Base-by-base conservation (phyloP, 2,329 filamentous ascomycete species). In the Penicillium hesseltinei region DNA sequence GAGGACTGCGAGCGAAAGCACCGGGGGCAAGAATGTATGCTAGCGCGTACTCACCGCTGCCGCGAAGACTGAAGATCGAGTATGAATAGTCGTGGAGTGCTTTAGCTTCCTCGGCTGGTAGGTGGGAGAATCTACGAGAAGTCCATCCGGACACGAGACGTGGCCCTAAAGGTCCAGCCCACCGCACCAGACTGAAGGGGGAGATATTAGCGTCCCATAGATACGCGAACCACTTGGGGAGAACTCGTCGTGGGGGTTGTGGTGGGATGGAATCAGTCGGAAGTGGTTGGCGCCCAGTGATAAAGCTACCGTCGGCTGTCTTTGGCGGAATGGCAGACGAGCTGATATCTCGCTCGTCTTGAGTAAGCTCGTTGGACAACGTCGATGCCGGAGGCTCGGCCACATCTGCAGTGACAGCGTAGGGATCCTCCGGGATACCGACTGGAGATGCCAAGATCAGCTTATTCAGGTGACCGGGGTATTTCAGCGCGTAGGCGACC, bases 171-270 rank as follows among this genome's bases (percentile, higher is more conserved):
- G 94, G 94, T 0, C 94, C 94, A 1, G 91, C 83, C 81, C 92
- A 88, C 58, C 94, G 89, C 15, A 99, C 86, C 48, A 99, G 80
- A 63, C 88, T 93, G 75, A 99, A 99, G 7, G 94, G 94, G 0
- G 92, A 97, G 62, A 97, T 86, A 71, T 99, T 99, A 65, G 92
- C 90, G 65, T 99, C 94, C 94, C 94, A 99, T 5, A 99, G 84
- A 77, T 92, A 97, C 55, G 88, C 87, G 21, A 97, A 80, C 92
- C 93, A 97, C 73, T 88, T 87, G 0, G 92, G 91, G 3, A 94
- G 75, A 2, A 87, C 88, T 15, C 82, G 78, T 21, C 82, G 78
- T 0, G 84, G 83, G 0, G 82, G 74, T 19, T 64, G 78, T 0
- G 82, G 74, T n/a, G 64, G 78, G 74, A 76, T 67, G 75, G 77